Base-by-base conservation (phyloP, 1,284 basidiomycete species). In the Porogramme epimiltina region DNA sequence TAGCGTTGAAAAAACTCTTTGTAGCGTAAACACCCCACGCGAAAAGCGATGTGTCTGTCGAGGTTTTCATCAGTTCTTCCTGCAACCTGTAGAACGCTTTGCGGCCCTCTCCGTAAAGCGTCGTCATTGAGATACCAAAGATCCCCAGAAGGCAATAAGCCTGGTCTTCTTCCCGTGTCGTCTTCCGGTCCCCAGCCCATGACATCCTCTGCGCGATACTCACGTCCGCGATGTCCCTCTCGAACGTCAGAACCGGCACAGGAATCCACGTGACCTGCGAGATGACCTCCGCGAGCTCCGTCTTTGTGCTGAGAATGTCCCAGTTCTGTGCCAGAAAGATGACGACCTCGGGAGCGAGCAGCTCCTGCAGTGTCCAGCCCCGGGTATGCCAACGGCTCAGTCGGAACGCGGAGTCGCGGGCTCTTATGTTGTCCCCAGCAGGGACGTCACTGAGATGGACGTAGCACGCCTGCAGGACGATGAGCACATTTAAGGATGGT, bases 361-460 rank as follows among this genome's bases (percentile, higher is more conserved):
- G 57, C 43, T 59, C 57, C 47, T 59, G 57, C 5, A 59, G 42
- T 16, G 58, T 56, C 58, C 58, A 59, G 16, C 48, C 50, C 9
- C 58, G 54, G 15, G 11, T 36, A 45, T 47, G 54, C 54, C 54
- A 59, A 18, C 33, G 31, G 45, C 54, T 59, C 16, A 13, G 8
- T n/a, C 57, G 44, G 44, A 59, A 59, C 19, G 51, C 18, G 0
- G 49, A 52, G 3, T 16, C 16, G 2, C 46, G 51, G 2, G 26
- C 28, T 36, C 39, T 25, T 23, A 51, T 44, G 44, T 54, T 49
- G 20, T 45, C 51, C 22, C 42, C 37, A 3, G 8, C 43, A 4
- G 47, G 49, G 13, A 59, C 58, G 47, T 59, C 58, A n/a, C 44
- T 25, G 34, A 59, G 50, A 31, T 50, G 47, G 13, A 54, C 58